These are phyloP conservation scores for Aspergillus ruber DNA, from an alignment of 2,329 filamentous ascomycete species.

Conservation along the genomic window DNA sequence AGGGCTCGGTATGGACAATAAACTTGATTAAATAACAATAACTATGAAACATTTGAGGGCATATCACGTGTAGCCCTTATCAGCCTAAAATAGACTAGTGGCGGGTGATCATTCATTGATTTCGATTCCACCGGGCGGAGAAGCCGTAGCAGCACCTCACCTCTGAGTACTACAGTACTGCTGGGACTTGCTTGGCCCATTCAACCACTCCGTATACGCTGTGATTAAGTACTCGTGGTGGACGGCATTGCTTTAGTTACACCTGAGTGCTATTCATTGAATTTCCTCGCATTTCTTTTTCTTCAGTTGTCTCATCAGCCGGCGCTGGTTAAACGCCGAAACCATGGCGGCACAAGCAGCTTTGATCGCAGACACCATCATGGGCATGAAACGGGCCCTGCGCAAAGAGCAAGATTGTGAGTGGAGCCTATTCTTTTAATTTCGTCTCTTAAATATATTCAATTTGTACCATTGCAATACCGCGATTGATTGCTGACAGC, in stretches of 20 bases:
- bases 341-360: conserved; percentile 40
- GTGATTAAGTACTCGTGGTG: no score
- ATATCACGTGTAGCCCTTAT: conserved; percentile 21
- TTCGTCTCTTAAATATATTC: neutral
- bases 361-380: conserved; percentile 48
- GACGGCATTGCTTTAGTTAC: no score
- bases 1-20: no score
- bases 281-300: neutral
- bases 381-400: conserved; percentile 49
- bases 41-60: neutral
- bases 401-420: conserved; percentile 42
- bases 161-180: neutral
- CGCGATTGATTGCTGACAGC: conserved; percentile 1
- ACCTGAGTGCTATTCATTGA: neutral
- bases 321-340: conserved; percentile 2
- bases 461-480: conserved; percentile 1
- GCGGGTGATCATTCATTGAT: conserved; percentile 9
- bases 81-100: conserved; percentile 15
- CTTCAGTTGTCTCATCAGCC: neutral
- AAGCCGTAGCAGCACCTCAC: neutral
- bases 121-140: conserved; percentile 14
- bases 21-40: no score
- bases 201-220: no score
- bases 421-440: conserved; percentile 3
- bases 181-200: no score